Evolutionary conservation across 1,284 basidiomycete species (phyloP).

Genomic region (Cystobasidiaceae sp.): DNA sequence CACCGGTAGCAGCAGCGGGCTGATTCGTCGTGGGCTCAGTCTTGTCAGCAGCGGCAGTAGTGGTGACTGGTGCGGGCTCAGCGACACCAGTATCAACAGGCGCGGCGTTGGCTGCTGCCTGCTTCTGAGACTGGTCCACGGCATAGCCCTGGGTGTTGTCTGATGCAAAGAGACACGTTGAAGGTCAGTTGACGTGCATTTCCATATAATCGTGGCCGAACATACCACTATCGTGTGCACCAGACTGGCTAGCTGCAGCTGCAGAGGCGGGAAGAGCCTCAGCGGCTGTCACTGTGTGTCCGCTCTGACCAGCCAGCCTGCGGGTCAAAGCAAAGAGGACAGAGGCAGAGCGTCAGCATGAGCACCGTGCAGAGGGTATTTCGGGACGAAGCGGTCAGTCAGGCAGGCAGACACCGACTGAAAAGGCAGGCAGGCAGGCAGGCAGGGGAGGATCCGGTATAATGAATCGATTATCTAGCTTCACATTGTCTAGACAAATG

Average conservation of each 20-base stretch:
- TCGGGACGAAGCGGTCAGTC: no score
- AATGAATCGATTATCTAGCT: no score
- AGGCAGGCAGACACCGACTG: no score
- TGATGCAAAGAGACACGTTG: no score
- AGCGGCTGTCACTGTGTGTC: not conserved
- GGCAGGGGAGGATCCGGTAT: no score
- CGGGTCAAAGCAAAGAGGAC: not conserved
- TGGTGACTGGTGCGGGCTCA: no score
- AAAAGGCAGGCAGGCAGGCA: no score
- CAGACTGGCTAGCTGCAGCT: not conserved
- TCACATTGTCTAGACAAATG: no score
- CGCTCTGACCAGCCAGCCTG: not conserved
- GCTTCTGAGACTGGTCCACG: not conserved
- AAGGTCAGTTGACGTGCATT: not conserved
- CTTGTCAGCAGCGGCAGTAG: not conserved
- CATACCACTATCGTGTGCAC: no score
- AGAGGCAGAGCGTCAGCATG: not conserved
- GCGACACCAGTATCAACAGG: not conserved
- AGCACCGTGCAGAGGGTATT: no score
- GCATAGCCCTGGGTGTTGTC: not conserved
- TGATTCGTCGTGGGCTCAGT: not conserved
- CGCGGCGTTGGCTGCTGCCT: not conserved
- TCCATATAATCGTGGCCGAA: no score
- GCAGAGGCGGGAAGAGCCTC: conserved; percentile 10
- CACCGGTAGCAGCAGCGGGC: not conserved